Percentiles rank a stretch among this genome's conserved stretches.
Conservation (phyloP, 139 green algal genomes). For the Spirogloea muscicola region DNA sequence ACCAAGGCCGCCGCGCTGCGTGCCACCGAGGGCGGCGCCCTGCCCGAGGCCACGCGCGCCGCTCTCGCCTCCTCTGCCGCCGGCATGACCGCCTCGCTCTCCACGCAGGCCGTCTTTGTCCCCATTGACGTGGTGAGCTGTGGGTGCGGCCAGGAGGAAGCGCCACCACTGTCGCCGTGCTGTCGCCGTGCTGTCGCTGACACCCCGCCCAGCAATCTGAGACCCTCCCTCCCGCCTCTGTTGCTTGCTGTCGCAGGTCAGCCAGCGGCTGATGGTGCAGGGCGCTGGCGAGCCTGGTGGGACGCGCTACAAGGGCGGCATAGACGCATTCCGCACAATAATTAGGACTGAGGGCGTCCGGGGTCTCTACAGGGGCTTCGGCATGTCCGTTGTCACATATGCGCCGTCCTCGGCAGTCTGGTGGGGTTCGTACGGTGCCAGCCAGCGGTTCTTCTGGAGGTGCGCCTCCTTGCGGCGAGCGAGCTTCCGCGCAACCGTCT, state of each 20-base stretch:
- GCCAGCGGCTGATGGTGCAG: slow-evolving; percentile 67
- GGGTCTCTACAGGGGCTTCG: slow-evolving; percentile 89
- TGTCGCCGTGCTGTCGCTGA: too few relatives aligned
- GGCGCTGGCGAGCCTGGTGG: slow-evolving; percentile 22
- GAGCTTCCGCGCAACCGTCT: too few relatives aligned
- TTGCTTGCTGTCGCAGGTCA: too few relatives aligned
- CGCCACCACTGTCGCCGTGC: too few relatives aligned
- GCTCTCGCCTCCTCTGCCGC: slow-evolving; percentile 48
- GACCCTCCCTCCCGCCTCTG: too few relatives aligned
- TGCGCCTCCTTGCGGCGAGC: too few relatives aligned
- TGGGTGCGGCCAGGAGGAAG: too few relatives aligned
- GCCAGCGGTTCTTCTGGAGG: slow-evolving; percentile 76
- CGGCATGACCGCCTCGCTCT: slow-evolving; percentile 63
- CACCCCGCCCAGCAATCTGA: too few relatives aligned
- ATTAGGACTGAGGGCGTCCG: slow-evolving; percentile 71
- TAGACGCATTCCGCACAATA: slow-evolving; percentile 71
- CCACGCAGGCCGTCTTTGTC: slow-evolving; percentile 77
- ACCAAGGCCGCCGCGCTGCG: slow-evolving; percentile 58
- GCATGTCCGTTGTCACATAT: slow-evolving; percentile 73
- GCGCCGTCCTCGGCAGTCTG: slow-evolving; percentile 71
- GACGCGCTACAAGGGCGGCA: slow-evolving; percentile 47
- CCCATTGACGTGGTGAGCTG: slow-evolving; percentile 82
- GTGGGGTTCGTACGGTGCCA: slow-evolving; percentile 83
- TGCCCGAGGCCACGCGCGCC: slow-evolving; percentile 53
- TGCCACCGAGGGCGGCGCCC: slow-evolving; percentile 21